phyloP scores from a whole-genome alignment of 1,284 basidiomycete genomes.

The Ustilago curta region DNA sequence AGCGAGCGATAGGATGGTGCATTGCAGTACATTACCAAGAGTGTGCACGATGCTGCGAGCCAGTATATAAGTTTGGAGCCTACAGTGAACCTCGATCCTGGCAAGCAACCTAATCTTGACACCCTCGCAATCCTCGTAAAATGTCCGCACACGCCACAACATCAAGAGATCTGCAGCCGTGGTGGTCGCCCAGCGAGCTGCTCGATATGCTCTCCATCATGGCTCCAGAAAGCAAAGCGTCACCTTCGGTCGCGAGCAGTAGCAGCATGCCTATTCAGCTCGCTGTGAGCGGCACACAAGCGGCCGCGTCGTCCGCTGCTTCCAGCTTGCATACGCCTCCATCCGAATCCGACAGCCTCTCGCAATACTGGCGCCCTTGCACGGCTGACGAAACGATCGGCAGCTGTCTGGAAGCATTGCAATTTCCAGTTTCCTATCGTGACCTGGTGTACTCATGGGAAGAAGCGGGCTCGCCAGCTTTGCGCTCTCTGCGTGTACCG shows the following conservation, averaged over 20 bases:
- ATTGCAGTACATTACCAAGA: too few species aligned
- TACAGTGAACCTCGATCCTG: too few species aligned
- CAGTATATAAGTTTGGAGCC: background rate
- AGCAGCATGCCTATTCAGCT: background rate
- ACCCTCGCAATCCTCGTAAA: background rate
- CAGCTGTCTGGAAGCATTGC: background rate
- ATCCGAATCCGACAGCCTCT: background rate
- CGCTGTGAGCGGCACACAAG: background rate
- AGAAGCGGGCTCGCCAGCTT: background rate
- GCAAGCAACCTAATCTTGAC: too few species aligned
- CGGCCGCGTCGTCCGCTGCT: background rate
- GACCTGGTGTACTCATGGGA: slow-evolving; percentile 1
- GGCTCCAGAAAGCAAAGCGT: background rate
- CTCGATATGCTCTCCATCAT: background rate
- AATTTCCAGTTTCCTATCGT: slow-evolving; percentile 1
- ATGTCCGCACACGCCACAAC: background rate
- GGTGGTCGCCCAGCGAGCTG: slow-evolving; percentile 2
- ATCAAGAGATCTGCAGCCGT: background rate
- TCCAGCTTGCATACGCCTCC: background rate
- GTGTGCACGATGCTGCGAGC: too few species aligned
- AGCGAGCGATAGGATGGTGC: too few species aligned
- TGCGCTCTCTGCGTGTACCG: background rate
- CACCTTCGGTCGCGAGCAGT: background rate
- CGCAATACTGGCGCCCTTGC: background rate
- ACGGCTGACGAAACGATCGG: background rate